phyloP scores from a whole-genome alignment of 495 filamentous ascomycete species.

The Thermothielavioides terrestris region DNA sequence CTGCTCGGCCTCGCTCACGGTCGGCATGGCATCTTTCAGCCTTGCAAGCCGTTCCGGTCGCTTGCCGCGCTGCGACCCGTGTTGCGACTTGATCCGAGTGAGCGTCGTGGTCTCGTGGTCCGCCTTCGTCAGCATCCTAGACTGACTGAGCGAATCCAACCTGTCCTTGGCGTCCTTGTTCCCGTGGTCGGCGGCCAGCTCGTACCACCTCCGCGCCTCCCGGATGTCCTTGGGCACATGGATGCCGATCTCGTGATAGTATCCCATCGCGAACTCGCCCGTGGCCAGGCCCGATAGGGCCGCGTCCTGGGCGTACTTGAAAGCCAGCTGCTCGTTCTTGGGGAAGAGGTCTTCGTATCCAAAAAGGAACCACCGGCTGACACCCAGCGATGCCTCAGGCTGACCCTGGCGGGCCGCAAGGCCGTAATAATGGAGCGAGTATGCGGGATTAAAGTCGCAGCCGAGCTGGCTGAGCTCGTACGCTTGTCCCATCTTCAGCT shows the following conservation, averaged over 20 bases:
- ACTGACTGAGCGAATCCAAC: constrained; percentile 76
- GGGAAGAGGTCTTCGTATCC: constrained; percentile 84
- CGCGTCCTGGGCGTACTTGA: constrained; percentile 79
- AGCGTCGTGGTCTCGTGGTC: constrained; percentile 92
- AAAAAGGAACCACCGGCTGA: constrained; percentile 98
- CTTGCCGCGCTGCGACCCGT: constrained; percentile 73
- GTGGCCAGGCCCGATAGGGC: constrained; percentile 73
- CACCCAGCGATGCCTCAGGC: constrained; percentile 86
- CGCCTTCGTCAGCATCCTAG: constrained; percentile 76
- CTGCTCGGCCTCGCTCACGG: constrained; percentile 32
- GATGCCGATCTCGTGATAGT: constrained; percentile 95
- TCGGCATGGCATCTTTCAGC: constrained; percentile 41
- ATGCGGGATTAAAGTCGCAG: constrained; percentile 87
- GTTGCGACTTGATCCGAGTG: constrained; percentile 80
- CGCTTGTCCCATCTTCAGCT: constrained; percentile 93
- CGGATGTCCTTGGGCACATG: constrained; percentile 70
- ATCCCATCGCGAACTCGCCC: constrained; percentile 93
- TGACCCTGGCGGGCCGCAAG: constrained; percentile 83
- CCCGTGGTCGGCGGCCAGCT: constrained; percentile 78
- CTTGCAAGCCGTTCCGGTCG: constrained; percentile 56
- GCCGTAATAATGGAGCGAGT: constrained; percentile 93
- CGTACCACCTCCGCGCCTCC: constrained; percentile 84
- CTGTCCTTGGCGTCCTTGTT: constrained; percentile 81
- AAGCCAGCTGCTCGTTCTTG: constrained; percentile 92
- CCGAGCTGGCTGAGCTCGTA: constrained; percentile 90